Evolutionary conservation across 2,329 filamentous ascomycete genomes (phyloP).

Genomic region (Taxawa tesnikishii): DNA sequence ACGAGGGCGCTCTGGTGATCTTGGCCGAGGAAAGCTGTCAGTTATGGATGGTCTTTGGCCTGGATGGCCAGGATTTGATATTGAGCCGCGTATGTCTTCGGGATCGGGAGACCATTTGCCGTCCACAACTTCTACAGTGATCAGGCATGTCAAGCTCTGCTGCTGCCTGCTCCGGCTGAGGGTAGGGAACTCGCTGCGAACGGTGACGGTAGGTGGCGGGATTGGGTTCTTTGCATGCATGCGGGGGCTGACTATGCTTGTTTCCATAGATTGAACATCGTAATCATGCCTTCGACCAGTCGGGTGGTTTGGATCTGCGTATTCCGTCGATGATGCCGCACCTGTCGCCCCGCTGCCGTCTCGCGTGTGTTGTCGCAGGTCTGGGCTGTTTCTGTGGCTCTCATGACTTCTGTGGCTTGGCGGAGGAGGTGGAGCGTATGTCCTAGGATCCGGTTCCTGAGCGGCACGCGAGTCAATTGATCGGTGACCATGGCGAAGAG

Average conservation of each 20-base stretch:
- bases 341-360: conserved; percentile 68
- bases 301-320: conserved; percentile 61
- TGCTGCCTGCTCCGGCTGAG: conserved; percentile 85
- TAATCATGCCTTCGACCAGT: conserved; percentile 74
- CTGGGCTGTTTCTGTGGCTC: conserved; percentile 2
- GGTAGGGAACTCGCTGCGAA: conserved; percentile 93
- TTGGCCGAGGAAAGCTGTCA: conserved; percentile 3
- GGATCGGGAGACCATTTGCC: conserved; percentile 80
- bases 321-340: conserved; percentile 60
- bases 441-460: neutral
- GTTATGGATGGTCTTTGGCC: conserved; percentile 15
- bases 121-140: conserved; percentile 88
- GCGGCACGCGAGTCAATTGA: neutral
- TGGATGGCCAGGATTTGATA: conserved; percentile 28
- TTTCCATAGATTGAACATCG: conserved; percentile 93
- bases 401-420: neutral
- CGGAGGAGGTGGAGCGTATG: neutral
- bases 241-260: conserved; percentile 62
- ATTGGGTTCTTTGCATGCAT: conserved; percentile 68
- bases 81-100: conserved; percentile 56
- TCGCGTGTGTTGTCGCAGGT: conserved; percentile 45
- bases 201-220: conserved; percentile 78
- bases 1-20: conserved; percentile 1
- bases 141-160: conserved; percentile 83
- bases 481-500: conserved; percentile 1